Evolutionary conservation across 768 basidiomycete genomes (phyloP), one percentile per base, ranked within the genome.

Genomic region (Lactarius sanguifluus): DNA sequence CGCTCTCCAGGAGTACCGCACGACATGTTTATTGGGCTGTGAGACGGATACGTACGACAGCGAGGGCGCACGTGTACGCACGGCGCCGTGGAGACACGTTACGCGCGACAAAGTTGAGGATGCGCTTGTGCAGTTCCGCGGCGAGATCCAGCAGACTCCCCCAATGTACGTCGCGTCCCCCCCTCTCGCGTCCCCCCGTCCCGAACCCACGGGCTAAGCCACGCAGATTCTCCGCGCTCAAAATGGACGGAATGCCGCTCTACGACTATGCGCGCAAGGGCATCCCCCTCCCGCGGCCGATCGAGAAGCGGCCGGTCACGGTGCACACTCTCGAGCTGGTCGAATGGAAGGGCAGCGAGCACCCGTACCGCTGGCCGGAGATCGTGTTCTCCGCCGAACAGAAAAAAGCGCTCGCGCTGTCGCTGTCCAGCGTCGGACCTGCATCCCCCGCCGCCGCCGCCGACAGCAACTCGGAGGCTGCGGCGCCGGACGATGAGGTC

Each of bases 211-310:
- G 30, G 38, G 20, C 50, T 40, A 7, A 32, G 50, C 38, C 43
- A 15, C 4, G 47, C 74, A 98, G 96, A 74, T 99, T 96, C 78
- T 98, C 97, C 12, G 97, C 97, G 2, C 81, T 98, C 41, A 98
- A 98, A 77, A 98, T 98, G 96, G 95, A 98, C 70, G 97, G 97
- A 1, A 92, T 85, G 76, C 94, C 94, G 0, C 76, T 98, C 41
- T 94, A 98, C 75, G 96, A 98, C 72, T 99, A 98, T 74, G 97
- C 97, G 23, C 87, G 97, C 2, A 83, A 89, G 73, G 91, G 91
- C 9, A 91, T 89, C 52, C 93, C 96, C 0, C 84, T 99, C 18
- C 97, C 97, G 38, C 87, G 95, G 10, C 91, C 96, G n/a, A 96
- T 99, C 67, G 93, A 95, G 72, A 76, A 89, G 58, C 89, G 97